Evolutionary conservation across 2,329 filamentous ascomycete genomes (phyloP), one percentile per base, ranked within the genome.

Genomic region (Botrytis tulipae): DNA sequence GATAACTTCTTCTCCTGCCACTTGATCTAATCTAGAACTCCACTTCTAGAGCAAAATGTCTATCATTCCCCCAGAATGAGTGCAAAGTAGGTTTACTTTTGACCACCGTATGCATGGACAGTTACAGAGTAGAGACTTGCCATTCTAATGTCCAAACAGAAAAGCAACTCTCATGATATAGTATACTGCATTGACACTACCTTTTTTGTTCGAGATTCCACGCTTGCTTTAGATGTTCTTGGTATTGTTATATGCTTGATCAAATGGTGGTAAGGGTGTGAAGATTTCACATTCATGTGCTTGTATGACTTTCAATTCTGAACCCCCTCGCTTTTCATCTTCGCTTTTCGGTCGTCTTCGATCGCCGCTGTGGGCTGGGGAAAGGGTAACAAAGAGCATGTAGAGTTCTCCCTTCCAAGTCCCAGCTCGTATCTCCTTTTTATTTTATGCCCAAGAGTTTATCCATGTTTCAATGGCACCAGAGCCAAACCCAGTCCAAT

Each of bases 221-320:
- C 22, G 48, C 22, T 51, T 14, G 48, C 5, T 12, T 12, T 4
- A 51, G 1, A 10, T 14, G 4, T 51, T n/a, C 22, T n/a, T 51
- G 22, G 14, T n/a, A n/a, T n/a, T 51, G 0, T 2, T 14, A 6
- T 0, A 14, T 51, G 22, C 25, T 51, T 1, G 10, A 14, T 14
- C 4, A 12, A 51, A 0, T 14, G 10, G 25, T 51, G 2, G 10
- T n/a, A 14, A 51, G 22, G 12, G 5, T 6, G 1, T n/a, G 4
- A 51, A n/a, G 10, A 12, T 1, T 51, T 14, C 10, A 51, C 10
- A 4, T 51, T 51, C 10, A 51, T 25, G 10, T 4, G 10, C 10
- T n/a, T 51, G 4, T 6, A n/a, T 25, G 46, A 51, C 48, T 51
- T n/a, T 2, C 48, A 14, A 14, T 14, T n/a, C 1, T 14, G 2